phyloP scores from a whole-genome alignment of 2,329 filamentous ascomycete species.

The Balansia obtecta region DNA sequence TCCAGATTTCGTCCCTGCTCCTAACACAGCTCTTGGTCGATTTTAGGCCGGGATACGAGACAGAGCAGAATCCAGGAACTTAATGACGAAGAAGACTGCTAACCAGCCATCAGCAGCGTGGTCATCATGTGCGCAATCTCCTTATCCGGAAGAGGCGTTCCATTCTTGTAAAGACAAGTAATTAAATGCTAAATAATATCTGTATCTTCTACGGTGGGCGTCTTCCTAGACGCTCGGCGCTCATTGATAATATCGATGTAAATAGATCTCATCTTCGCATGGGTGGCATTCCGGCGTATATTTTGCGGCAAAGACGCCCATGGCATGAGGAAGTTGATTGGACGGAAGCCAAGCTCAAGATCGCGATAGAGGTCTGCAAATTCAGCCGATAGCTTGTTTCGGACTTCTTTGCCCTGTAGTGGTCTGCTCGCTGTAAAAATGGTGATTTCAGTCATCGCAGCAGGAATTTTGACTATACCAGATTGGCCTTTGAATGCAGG shows the following conservation, averaged over 20 bases:
- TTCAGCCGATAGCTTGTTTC: slow-evolving; percentile 55
- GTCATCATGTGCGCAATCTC: slow-evolving; percentile 84
- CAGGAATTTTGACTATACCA: slow-evolving; percentile 51
- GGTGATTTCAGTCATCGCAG: slow-evolving; percentile 62
- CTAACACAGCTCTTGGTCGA: slow-evolving; percentile 57
- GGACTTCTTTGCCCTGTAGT: slow-evolving; percentile 65
- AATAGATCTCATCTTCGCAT: slow-evolving; percentile 54
- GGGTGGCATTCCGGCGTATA: slow-evolving; percentile 56
- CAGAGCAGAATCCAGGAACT: slow-evolving; percentile 66
- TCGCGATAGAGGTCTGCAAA: slow-evolving; percentile 71
- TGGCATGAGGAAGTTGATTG: slow-evolving; percentile 72
- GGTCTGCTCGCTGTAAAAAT: slow-evolving; percentile 70
- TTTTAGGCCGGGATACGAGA: slow-evolving; percentile 56
- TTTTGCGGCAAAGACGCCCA: slow-evolving; percentile 71
- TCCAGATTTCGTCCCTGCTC: slow-evolving; percentile 46
- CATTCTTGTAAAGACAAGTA: slow-evolving; percentile 65
- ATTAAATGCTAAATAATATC: slow-evolving; percentile 76
- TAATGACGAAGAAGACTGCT: slow-evolving; percentile 70
- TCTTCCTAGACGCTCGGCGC: slow-evolving; percentile 33
- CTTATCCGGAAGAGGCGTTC: slow-evolving; percentile 53
- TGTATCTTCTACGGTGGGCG: slow-evolving; percentile 28
- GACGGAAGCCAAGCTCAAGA: slow-evolving; percentile 61
- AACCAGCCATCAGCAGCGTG: slow-evolving; percentile 70
- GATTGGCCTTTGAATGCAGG: slow-evolving; percentile 44
- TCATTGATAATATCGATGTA: slow-evolving; percentile 61